Percentiles rank a stretch among this genome's conserved stretches.
Evolutionary conservation across 106 monocot genomes (phyloP).

Genomic region (Dendrobium chrysotoxum): DNA sequence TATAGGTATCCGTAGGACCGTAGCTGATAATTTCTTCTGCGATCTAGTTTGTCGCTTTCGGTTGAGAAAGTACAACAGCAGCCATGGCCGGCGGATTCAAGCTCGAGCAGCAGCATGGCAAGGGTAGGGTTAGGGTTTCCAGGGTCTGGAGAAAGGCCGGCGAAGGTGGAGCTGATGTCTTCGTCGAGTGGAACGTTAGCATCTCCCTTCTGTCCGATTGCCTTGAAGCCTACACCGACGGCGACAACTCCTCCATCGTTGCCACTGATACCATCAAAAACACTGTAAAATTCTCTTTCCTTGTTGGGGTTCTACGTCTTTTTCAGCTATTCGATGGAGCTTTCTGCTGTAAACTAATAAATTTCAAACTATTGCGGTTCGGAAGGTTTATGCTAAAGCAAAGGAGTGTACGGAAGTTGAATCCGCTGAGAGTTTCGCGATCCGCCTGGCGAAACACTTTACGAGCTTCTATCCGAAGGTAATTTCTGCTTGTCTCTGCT

Average conservation of each 20-base stretch:
- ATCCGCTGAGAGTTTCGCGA: conserved; percentile 68
- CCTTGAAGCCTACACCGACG: conserved; percentile 56
- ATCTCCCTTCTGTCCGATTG: conserved; percentile 81
- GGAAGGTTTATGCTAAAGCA: conserved; percentile 87
- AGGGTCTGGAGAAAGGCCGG: conserved; percentile 61
- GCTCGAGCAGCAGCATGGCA: conserved; percentile 83
- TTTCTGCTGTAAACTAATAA: conserved; percentile 5
- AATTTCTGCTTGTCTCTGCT: background rate
- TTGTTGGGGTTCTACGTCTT: background rate
- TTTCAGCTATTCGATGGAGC: background rate
- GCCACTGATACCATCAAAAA: conserved; percentile 98
- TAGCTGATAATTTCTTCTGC: background rate
- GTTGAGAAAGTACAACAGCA: background rate
- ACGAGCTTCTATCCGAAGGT: conserved; percentile 75
- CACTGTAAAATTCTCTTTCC: conserved; percentile 38
- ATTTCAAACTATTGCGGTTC: background rate
- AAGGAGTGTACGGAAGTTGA: conserved; percentile 67
- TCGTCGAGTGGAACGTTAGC: conserved; percentile 85
- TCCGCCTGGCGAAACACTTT: conserved; percentile 76
- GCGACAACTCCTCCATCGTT: conserved; percentile 84
- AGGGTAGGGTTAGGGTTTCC: conserved; percentile 74
- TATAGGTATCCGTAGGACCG: too few species aligned
- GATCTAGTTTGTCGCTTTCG: background rate
- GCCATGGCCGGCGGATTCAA: conserved; percentile 44
- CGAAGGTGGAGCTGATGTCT: conserved; percentile 25